phyloP scores from a whole-genome alignment of 2,329 filamentous ascomycete species.

The Cylindrodendrum hubeiense region DNA sequence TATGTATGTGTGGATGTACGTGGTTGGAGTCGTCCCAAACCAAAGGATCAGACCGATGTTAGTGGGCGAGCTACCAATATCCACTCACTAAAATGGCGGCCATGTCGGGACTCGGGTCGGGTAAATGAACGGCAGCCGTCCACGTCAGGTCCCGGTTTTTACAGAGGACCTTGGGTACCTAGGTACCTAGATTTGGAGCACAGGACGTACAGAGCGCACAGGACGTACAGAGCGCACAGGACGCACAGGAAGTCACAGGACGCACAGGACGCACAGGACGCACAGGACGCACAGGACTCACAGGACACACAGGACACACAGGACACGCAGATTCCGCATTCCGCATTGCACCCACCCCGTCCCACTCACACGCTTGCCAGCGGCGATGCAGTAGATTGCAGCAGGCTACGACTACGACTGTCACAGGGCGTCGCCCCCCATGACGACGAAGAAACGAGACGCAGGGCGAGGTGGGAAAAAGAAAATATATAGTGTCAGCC shows the following conservation, averaged over 20 bases:
- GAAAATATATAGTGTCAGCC: neutral
- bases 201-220: no score
- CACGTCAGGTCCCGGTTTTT: conserved; percentile 11
- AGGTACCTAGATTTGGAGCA: no score
- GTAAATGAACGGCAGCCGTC: conserved; percentile 1
- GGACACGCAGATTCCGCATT: conserved; percentile 6
- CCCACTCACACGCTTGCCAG: conserved; percentile 3
- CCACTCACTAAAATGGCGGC: neutral
- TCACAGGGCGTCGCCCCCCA: neutral
- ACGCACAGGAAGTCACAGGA: no score
- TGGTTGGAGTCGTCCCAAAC: neutral
- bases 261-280: no score
- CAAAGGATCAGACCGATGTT: neutral
- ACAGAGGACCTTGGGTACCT: no score
- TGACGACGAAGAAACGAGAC: conserved; percentile 10
- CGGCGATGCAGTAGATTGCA: neutral
- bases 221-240: no score
- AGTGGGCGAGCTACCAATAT: neutral
- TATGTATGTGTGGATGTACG: no score
- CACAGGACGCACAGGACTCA: no score
- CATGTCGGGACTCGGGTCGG: conserved; percentile 19
- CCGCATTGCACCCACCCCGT: neutral
- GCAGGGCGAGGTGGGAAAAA: conserved; percentile 11
- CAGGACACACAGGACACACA: no score
- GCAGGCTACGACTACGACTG: neutral